These are phyloP conservation scores for Fulvia fulva DNA, from an alignment of 2,329 filamentous ascomycete genomes.

Conservation along the genomic window DNA sequence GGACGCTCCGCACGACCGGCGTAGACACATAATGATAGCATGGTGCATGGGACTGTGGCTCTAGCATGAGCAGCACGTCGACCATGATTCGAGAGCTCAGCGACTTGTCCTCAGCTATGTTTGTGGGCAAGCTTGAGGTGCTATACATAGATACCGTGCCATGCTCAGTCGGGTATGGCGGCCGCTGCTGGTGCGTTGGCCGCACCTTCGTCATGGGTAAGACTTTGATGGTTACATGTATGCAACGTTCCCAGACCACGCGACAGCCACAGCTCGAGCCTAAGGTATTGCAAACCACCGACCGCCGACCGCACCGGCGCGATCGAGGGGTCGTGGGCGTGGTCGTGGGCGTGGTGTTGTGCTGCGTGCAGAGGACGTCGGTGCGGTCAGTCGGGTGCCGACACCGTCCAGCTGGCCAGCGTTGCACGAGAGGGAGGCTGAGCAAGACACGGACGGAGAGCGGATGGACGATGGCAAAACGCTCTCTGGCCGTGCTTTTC, in stretches of 20 bases:
- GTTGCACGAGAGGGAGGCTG: background rate
- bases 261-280: constrained; percentile 7
- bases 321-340: too few species aligned
- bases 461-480: background rate
- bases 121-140: background rate
- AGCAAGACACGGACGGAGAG: background rate
- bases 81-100: background rate
- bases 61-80: background rate
- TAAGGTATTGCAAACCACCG: background rate
- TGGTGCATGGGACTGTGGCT: background rate
- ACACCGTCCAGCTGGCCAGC: background rate
- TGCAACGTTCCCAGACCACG: constrained; percentile 6
- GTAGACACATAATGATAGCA: background rate
- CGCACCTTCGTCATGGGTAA: background rate
- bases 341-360: too few species aligned
- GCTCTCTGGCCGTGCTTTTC: background rate
- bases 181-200: background rate
- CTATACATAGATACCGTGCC: background rate
- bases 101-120: background rate
- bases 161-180: background rate
- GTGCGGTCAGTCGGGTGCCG: background rate
- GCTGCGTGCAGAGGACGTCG: background rate
- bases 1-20: background rate
- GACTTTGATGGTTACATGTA: background rate
- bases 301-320: background rate